Evolutionary conservation across 2,329 filamentous ascomycete species (phyloP), one percentile per base, ranked within the genome.

Genomic region (Plenodomus biglobosus): DNA sequence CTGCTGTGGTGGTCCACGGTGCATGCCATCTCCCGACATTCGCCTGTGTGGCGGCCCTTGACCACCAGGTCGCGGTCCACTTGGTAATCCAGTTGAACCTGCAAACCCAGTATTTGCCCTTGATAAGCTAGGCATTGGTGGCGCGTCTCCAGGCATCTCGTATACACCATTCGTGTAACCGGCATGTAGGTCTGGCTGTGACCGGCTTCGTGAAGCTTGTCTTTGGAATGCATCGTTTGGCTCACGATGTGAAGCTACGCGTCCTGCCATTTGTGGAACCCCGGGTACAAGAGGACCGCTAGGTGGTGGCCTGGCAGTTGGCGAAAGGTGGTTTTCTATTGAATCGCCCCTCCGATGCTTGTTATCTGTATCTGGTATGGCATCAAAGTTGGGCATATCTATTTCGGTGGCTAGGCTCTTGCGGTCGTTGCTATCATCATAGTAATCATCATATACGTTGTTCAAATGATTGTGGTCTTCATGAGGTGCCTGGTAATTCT

Each of bases 131-230:
- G 69, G 69, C 34, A 72, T 55, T 1, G 62, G 61, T 18, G 82
- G 83, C 17, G 78, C 76, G 58, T 88, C 85, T 20, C 75, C 79
- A 1, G 82, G 84, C 80, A 92, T 86, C 62, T 90, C 88, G 57
- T 90, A 90, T 1, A 88, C 79, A 10, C 46, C 53, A 37, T 64
- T 59, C 15, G 54, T 51, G 37, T 70, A 66, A 38, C 68, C 68
- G 1, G 56, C 61, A 44, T 70, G 64, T 41, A 87, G 72, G 62
- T 87, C 81, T 22, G 85, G 85, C 62, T 88, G 85, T 10, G 85
- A 88, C 55, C 85, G 85, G 15, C 84, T 82, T 50, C 80, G 79
- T 49, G 76, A 81, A 42, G 85, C 59, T 43, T 71, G 65, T 35
- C 69, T 65, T 40, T 65, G 63, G 44, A 63, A 64, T n/a, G 59